phyloP scores from a whole-genome alignment of 2,329 filamentous ascomycete species.

The Fusarium newnesense region DNA sequence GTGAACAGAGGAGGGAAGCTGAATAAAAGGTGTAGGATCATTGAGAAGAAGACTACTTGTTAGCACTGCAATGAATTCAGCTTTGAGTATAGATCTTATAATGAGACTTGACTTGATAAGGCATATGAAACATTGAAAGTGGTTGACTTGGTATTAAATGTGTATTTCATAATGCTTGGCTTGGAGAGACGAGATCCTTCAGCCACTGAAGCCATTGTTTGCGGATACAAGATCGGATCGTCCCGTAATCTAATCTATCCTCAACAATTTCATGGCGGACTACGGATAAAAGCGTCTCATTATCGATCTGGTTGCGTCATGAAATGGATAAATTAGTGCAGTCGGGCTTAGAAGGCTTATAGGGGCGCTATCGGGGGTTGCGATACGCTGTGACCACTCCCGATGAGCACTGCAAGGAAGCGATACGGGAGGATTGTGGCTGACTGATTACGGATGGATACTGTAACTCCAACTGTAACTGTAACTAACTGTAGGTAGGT shows the following conservation, averaged over 20 bases:
- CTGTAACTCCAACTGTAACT: neutral
- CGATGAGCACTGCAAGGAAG: conserved; percentile 7
- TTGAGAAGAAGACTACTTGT: neutral
- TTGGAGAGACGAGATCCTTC: neutral
- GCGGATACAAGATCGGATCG: neutral
- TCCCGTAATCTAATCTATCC: neutral
- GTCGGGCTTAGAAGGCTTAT: conserved; percentile 3
- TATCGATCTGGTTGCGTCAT: conserved; percentile 33
- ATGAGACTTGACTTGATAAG: conserved; percentile 15
- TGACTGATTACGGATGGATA: neutral
- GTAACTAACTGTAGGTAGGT: neutral
- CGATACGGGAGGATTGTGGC: neutral
- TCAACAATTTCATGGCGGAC: conserved; percentile 1
- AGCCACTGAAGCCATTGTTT: neutral
- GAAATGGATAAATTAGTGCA: conserved; percentile 25
- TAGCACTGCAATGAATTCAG: conserved; percentile 7
- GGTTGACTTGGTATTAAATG: neutral
- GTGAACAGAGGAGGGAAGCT: neutral
- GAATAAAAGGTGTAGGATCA: conserved; percentile 12
- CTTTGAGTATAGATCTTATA: conserved; percentile 14
- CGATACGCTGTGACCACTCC: conserved; percentile 35
- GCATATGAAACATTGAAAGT: neutral
- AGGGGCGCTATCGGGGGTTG: conserved; percentile 32
- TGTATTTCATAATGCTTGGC: neutral
- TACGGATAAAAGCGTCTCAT: neutral